Percentiles rank a stretch among this genome's conserved stretches.
Conservation (phyloP, 2,329 filamentous ascomycete species). For the Cadophora sp. region DNA sequence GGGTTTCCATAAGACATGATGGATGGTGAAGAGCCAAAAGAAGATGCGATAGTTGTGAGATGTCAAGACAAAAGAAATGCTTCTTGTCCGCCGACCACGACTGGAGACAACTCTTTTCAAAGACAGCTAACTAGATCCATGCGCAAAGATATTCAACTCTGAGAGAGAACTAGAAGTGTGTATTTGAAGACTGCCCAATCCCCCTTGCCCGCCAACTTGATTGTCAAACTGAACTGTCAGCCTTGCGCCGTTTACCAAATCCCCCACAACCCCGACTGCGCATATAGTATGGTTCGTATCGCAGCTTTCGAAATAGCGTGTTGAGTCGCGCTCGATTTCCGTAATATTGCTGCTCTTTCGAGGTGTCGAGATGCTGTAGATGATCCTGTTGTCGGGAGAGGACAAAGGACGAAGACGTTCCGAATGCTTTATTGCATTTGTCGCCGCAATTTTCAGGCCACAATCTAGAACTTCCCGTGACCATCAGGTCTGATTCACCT, state of each 20-base stretch:
- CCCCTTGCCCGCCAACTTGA: conserved; percentile 35
- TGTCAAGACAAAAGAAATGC: conserved; percentile 32
- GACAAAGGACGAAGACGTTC: background rate
- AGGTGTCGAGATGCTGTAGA: background rate
- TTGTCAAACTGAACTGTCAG: conserved; percentile 33
- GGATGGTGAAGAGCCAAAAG: conserved; percentile 44
- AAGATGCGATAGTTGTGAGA: conserved; percentile 32
- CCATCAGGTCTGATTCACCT: background rate
- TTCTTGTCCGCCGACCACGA: conserved; percentile 38
- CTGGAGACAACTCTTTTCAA: conserved; percentile 40
- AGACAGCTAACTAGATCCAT: conserved; percentile 46
- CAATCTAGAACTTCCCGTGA: background rate
- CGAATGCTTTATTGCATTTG: background rate
- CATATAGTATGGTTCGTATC: background rate
- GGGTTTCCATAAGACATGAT: conserved; percentile 67
- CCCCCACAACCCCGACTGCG: conserved; percentile 33
- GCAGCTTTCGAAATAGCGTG: background rate
- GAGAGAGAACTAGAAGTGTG: conserved; percentile 46
- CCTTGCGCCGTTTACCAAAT: conserved; percentile 34
- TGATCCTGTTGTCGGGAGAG: background rate
- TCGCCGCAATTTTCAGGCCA: background rate
- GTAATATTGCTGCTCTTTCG: background rate
- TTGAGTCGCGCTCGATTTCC: background rate
- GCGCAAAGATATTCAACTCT: conserved; percentile 45
- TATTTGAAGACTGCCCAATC: conserved; percentile 45